Percentiles rank a stretch among this genome's conserved stretches.
Conservation (phyloP, 257 asterid species). For the Verbascum thapsus region DNA sequence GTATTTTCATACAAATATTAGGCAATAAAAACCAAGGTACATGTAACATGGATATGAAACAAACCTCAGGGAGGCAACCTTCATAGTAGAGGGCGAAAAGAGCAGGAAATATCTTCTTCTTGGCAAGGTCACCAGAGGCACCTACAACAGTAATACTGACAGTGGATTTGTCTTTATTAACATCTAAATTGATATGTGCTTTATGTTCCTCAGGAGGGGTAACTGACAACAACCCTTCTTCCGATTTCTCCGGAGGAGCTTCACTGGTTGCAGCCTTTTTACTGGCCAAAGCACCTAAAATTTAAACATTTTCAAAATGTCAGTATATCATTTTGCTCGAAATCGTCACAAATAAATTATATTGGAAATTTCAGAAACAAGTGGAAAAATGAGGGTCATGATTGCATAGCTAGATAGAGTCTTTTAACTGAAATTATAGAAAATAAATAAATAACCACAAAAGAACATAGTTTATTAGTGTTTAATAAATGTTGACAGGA, state of each 20-base stretch:
- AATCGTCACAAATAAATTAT: too few relatives aligned
- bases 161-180: conserved; percentile 46
- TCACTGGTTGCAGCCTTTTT: conserved; percentile 33
- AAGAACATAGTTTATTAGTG: too few relatives aligned
- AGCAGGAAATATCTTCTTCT: conserved; percentile 98
- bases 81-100: conserved; percentile 95
- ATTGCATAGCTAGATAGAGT: too few relatives aligned
- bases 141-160: conserved; percentile 93
- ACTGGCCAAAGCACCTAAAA: conserved; percentile 49
- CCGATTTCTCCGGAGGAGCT: conserved; percentile 43
- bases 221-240: conserved; percentile 43
- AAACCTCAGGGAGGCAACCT: conserved; percentile 92
- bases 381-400: too few relatives aligned
- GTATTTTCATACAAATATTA: neutral
- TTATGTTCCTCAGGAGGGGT: conserved; percentile 42
- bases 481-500: too few relatives aligned
- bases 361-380: too few relatives aligned
- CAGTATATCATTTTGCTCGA: neutral
- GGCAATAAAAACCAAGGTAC: neutral
- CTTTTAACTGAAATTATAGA: too few relatives aligned
- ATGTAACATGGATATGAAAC: too few relatives aligned
- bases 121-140: conserved; percentile 98
- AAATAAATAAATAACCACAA: neutral
- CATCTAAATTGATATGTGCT: conserved; percentile 26
- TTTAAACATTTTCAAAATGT: conserved; percentile 24